Evolutionary conservation across 2,329 filamentous ascomycete genomes (phyloP).

Genomic region (Huntiella decipiens): DNA sequence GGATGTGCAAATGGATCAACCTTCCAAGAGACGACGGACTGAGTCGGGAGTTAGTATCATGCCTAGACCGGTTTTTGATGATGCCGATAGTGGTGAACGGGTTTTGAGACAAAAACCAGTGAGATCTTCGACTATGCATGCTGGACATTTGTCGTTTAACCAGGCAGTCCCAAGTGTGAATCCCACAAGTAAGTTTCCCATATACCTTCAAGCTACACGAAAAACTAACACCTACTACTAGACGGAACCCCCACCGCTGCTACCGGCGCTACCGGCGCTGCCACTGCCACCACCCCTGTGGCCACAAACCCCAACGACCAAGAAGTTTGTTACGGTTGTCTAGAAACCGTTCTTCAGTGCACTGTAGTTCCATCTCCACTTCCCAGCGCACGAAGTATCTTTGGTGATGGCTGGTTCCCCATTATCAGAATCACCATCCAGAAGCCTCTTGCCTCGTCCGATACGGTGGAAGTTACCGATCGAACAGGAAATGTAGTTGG

Average conservation of each 20-base stretch:
- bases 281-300: too few relatives aligned
- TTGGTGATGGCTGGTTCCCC: constrained; percentile 45
- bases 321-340: constrained; percentile 64
- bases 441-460: background rate
- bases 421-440: constrained; percentile 58
- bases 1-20: constrained; percentile 8
- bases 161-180: too few relatives aligned
- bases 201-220: too few relatives aligned
- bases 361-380: constrained; percentile 50
- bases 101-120: background rate
- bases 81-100: background rate
- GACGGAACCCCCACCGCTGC: too few relatives aligned
- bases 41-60: constrained; percentile 5
- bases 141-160: background rate
- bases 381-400: constrained; percentile 39
- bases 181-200: too few relatives aligned
- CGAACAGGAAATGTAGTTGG: constrained; percentile 54
- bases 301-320: constrained; percentile 42
- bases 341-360: constrained; percentile 50
- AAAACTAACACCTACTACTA: too few relatives aligned
- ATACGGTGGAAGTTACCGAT: constrained; percentile 37
- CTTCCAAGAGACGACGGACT: constrained; percentile 6
- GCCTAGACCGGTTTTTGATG: background rate
- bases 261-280: too few relatives aligned
- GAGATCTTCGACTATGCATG: background rate